A percentile compares a stretch with the other conserved stretches of the same genome.
Conservation (phyloP, 1,284 basidiomycete genomes). For the Amylostereum chailletii region DNA sequence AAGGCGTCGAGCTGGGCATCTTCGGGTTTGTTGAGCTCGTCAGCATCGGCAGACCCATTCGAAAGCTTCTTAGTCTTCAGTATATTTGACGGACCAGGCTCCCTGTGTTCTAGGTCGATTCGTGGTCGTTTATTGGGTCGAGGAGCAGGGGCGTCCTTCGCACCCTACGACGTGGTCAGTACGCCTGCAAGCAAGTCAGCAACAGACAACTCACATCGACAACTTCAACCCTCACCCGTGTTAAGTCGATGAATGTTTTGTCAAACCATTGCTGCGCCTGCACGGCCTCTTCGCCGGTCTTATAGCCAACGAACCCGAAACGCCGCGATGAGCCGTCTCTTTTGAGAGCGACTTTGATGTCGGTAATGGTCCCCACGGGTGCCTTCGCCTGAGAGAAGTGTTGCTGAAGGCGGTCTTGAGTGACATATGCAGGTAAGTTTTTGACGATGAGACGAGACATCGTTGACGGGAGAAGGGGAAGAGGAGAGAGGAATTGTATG, state of each 20-base stretch:
- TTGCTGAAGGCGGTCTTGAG: constrained; percentile 55
- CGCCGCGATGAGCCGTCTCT: constrained; percentile 73
- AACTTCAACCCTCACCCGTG: constrained; percentile 68
- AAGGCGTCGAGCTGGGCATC: constrained; percentile 47
- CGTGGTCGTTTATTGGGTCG: constrained; percentile 65
- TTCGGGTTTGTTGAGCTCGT: constrained; percentile 11
- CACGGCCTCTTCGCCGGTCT: constrained; percentile 68
- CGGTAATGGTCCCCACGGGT: constrained; percentile 74
- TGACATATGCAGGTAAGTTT: constrained; percentile 75
- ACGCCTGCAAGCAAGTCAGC: not conserved
- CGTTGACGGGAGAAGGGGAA: not conserved
- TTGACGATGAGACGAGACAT: constrained; percentile 93
- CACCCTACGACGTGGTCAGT: constrained; percentile 31
- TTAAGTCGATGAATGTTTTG: constrained; percentile 71
- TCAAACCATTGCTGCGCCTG: constrained; percentile 82
- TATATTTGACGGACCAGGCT: too few relatives aligned
- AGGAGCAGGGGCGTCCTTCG: constrained; percentile 55
- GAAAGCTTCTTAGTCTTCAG: too few relatives aligned
- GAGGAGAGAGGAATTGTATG: not conserved
- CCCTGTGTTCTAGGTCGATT: constrained; percentile 26
- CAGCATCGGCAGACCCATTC: constrained; percentile 17
- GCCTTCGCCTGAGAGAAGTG: constrained; percentile 60
- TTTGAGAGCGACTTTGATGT: constrained; percentile 78
- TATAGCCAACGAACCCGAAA: constrained; percentile 93
- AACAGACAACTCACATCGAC: constrained; percentile 53